Conservation (phyloP, 2,329 filamentous ascomycete species). For the Fusarium equiseti region DNA sequence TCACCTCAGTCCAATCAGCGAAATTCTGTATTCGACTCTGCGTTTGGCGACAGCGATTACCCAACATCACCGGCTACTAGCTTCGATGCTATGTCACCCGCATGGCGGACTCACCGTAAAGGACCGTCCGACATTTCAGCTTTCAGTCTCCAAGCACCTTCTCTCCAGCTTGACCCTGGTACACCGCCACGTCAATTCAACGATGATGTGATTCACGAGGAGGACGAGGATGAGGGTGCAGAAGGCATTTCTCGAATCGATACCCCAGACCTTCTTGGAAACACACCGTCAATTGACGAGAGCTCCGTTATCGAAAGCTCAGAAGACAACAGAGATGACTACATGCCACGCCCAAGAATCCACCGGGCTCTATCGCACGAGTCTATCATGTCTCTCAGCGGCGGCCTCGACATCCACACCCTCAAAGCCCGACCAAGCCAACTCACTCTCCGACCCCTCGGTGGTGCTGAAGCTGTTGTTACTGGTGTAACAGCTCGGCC, state of each 20-base stretch:
- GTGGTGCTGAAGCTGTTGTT: constrained; percentile 67
- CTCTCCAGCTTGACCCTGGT: constrained; percentile 53
- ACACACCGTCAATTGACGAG: constrained; percentile 51
- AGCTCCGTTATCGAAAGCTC: constrained; percentile 51
- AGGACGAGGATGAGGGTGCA: constrained; percentile 52
- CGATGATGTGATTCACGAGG: constrained; percentile 54
- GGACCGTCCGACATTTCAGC: constrained; percentile 67
- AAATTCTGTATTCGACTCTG: constrained; percentile 82
- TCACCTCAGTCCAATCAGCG: constrained; percentile 83
- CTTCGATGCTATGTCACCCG: constrained; percentile 74
- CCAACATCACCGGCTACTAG: constrained; percentile 87
- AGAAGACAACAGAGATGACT: constrained; percentile 51
- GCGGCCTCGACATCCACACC: constrained; percentile 91
- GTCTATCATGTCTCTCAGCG: constrained; percentile 86
- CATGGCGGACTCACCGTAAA: constrained; percentile 67
- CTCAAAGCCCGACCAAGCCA: constrained; percentile 81
- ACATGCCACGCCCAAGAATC: constrained; percentile 60
- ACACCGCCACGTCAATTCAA: constrained; percentile 44
- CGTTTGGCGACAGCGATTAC: constrained; percentile 69
- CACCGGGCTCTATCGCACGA: constrained; percentile 83
- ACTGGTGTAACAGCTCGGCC: constrained; percentile 71
- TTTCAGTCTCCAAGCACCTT: constrained; percentile 59
- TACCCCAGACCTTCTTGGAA: constrained; percentile 43
- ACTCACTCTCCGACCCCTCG: constrained; percentile 69
- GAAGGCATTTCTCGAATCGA: constrained; percentile 36